Evolutionary conservation across 2,329 filamentous ascomycete genomes (phyloP), one percentile per base, ranked within the genome.

Genomic region (Stagonosporopsis vannaccii): DNA sequence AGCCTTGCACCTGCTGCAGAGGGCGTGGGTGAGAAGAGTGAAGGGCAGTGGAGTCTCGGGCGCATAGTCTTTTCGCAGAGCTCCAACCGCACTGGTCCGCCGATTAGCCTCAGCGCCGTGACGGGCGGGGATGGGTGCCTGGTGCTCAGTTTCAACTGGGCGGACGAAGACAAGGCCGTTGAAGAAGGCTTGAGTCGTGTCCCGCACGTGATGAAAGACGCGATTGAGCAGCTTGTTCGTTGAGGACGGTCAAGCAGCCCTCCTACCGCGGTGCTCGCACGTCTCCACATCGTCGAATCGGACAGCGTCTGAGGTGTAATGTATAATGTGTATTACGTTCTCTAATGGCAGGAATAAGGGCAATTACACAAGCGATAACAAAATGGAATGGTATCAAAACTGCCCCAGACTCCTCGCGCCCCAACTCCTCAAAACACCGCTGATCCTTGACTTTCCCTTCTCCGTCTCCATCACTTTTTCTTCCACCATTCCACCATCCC

Each of bases 41-140:
- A 36, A 20, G 15, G 23, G 1, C 33, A 48, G 4, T 70, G 72
- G 62, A 62, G 56, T 17, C 71, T 81, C 25, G 75, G 74, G 1
- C 71, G 77, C 3, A 74, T 81, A 63, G 56, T 79, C 4, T 82
- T 83, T 51, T 80, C 78, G 22, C 80, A 82, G 59, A 77, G 76
- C 59, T 69, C 73, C 2, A 75, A 71, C 60, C 74, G 77, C 1
- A 68, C 73, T 2, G 76, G 78, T 0, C 65, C 68, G 25, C 75
- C 76, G 4, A 58, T 82, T 37, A 68, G 67, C 13, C 65, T 80
- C 6, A 79, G 75, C 36, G 72, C 72, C 48, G 70, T 78, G 13
- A 80, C 79, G 0, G 81, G 81, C 13, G 73, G 72, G 4, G 78
- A 82, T 69, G 77, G 77, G 1, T 77, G 76, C 58, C 66, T 80